A percentile compares a stretch with the other conserved stretches of the same genome.
Evolutionary conservation across 2,329 filamentous ascomycete species (phyloP).

Genomic region (Arthrobotrys pseudoclavata): DNA sequence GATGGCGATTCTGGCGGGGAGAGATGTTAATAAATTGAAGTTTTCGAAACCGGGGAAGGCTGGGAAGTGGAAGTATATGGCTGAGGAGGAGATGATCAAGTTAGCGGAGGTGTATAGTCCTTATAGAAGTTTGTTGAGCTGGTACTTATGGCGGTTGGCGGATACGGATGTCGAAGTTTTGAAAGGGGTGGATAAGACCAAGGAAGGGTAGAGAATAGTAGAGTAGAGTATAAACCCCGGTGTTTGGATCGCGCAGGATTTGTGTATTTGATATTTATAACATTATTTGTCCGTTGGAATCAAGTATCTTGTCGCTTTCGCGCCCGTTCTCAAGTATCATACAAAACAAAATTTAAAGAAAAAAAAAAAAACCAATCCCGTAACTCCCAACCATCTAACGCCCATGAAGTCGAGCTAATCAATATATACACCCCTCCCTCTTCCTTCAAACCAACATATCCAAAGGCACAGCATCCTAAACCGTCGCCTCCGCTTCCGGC

Average conservation of each 20-base stretch:
- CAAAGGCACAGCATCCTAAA: neutral
- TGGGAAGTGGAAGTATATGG: constrained; percentile 99
- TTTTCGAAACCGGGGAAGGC: constrained; percentile 72
- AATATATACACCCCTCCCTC: constrained; percentile 18
- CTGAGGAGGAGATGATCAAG: constrained; percentile 89
- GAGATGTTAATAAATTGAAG: constrained; percentile 87
- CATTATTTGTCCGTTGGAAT: neutral
- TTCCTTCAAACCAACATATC: neutral
- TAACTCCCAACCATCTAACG: constrained; percentile 6
- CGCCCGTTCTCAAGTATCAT: constrained; percentile 13
- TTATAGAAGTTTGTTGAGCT: constrained; percentile 71
- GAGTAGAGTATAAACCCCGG: neutral
- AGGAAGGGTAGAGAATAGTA: constrained; percentile 6
- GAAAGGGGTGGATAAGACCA: constrained; percentile 42
- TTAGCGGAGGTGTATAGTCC: constrained; percentile 83
- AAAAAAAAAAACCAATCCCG: constrained; percentile 6
- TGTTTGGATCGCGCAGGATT: neutral
- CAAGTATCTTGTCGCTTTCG: neutral
- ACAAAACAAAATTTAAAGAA: constrained; percentile 2
- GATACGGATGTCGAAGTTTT: constrained; percentile 78
- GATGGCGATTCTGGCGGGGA: constrained; percentile 88
- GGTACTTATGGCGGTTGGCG: constrained; percentile 87
- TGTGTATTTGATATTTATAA: constrained; percentile 14
- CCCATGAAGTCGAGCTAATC: constrained; percentile 17
- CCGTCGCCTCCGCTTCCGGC: constrained; percentile 43